Conservation (phyloP, 176 grass and related monocot genomes). For the Saccharum officinarum region DNA sequence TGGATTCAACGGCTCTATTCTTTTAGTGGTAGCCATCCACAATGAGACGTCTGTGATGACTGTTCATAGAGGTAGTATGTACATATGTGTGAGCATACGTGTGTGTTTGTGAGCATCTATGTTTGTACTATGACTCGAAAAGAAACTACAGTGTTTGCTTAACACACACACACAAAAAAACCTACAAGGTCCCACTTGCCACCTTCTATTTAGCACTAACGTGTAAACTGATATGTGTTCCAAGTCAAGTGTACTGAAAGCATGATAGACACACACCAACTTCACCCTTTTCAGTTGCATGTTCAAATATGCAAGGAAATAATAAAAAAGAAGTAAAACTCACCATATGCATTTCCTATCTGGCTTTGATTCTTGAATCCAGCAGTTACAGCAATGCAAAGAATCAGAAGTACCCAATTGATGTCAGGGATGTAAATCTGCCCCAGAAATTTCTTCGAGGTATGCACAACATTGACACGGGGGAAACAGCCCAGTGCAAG, state of each 20-base stretch:
- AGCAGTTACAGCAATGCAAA: slow-evolving; percentile 85
- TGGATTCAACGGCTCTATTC: neutral
- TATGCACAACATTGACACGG: slow-evolving; percentile 77
- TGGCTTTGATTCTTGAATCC: slow-evolving; percentile 76
- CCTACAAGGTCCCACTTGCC: neutral
- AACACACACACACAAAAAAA: neutral
- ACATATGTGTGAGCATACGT: neutral
- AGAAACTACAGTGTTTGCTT: neutral
- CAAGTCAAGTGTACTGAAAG: neutral
- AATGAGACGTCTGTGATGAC: neutral
- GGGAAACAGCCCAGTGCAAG: slow-evolving; percentile 83
- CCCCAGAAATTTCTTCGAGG: slow-evolving; percentile 74
- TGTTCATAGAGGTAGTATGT: neutral
- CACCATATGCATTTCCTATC: slow-evolving; percentile 94
- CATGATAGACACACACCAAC: neutral
- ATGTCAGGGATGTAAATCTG: slow-evolving; percentile 97
- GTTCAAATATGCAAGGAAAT: neutral
- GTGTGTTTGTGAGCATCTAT: neutral
- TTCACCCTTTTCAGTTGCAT: neutral
- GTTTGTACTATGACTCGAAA: neutral
- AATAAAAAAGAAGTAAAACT: slow-evolving; percentile 31
- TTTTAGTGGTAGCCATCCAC: neutral
- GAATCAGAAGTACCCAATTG: slow-evolving; percentile 87
- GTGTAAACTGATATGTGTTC: neutral
- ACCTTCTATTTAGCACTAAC: neutral